Evolutionary conservation across 768 basidiomycete species (phyloP).

Genomic region (Pulveroboletus sp.): DNA sequence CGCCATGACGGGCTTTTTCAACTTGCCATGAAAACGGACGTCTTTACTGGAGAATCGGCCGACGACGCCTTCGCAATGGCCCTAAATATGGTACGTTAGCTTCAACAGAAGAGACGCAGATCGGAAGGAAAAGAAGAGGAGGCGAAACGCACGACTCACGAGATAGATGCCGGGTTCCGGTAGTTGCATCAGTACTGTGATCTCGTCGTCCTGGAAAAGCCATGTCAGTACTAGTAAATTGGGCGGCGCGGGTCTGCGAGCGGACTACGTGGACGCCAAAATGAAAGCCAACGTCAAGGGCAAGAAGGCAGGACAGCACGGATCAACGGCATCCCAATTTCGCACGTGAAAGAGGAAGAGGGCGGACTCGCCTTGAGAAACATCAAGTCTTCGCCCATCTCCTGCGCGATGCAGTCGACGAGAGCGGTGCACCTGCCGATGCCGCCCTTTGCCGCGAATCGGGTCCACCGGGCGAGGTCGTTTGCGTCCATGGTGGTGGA

Average conservation of each 20-base stretch:
- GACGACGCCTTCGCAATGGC: constrained; percentile 85
- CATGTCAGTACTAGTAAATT: constrained; percentile 13
- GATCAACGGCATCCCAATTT: not conserved
- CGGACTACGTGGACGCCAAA: too few species aligned
- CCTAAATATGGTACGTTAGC: constrained; percentile 40
- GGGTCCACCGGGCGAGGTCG: constrained; percentile 75
- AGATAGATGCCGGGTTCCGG: constrained; percentile 54
- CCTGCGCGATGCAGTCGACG: constrained; percentile 72
- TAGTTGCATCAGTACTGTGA: constrained; percentile 72
- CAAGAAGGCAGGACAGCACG: not conserved
- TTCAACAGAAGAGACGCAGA: not conserved
- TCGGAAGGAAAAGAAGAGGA: not conserved
- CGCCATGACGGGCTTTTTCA: constrained; percentile 78
- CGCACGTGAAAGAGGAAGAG: not conserved
- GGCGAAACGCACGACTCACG: constrained; percentile 40
- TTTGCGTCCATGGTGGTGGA: constrained; percentile 53
- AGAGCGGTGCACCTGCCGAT: constrained; percentile 76
- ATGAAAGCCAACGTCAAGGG: too few species aligned
- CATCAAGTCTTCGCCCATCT: constrained; percentile 71
- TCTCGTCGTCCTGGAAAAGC: constrained; percentile 65
- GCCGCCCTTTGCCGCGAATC: constrained; percentile 82
- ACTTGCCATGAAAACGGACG: constrained; percentile 66
- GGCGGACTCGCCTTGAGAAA: constrained; percentile 62
- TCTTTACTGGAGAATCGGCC: constrained; percentile 62
- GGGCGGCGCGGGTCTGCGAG: too few species aligned